Percentiles rank a stretch among this genome's conserved stretches.
phyloP scores from a whole-genome alignment of 1,139 yeast species.

The Saccharomyces hybrid region DNA sequence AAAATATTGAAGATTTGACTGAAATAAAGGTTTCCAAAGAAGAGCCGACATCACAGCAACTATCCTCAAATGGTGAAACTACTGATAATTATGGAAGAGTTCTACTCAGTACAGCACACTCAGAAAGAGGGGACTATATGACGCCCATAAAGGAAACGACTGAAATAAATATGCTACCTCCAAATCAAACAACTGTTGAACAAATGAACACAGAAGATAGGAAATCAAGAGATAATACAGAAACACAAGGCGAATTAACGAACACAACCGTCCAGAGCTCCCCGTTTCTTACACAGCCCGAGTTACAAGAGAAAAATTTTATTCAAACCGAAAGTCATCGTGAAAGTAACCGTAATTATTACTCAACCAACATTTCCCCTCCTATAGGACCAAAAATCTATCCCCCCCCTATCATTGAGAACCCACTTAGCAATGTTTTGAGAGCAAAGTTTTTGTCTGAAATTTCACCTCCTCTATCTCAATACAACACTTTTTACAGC shows the following conservation, averaged over 20 bases:
- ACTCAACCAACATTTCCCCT: slow-evolving; percentile 13
- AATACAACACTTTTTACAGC: slow-evolving; percentile 31
- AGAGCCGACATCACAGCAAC: slow-evolving; percentile 2
- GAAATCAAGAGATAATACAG: slow-evolving; percentile 3
- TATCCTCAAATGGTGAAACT: not conserved
- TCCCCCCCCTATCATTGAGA: not conserved
- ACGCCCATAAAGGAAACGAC: not conserved
- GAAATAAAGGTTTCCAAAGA: slow-evolving; percentile 24
- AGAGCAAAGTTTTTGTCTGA: slow-evolving; percentile 11
- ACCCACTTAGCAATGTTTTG: not conserved
- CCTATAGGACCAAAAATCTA: slow-evolving; percentile 22
- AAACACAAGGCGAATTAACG: slow-evolving; percentile 6
- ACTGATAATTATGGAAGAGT: not conserved
- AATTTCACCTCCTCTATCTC: slow-evolving; percentile 29
- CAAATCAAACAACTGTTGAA: slow-evolving; percentile 28
- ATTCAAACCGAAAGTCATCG: slow-evolving; percentile 2
- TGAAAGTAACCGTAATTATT: not conserved
- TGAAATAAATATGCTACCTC: slow-evolving; percentile 11
- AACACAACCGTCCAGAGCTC: slow-evolving; percentile 19
- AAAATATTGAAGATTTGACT: slow-evolving; percentile 33
- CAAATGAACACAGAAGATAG: slow-evolving; percentile 13
- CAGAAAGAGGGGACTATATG: not conserved
- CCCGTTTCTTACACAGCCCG: slow-evolving; percentile 27
- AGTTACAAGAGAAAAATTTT: not conserved
- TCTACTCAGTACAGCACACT: not conserved